Conservation (phyloP, 108 stramenopile genomes). For the Pseudonitzschia pungens region DNA sequence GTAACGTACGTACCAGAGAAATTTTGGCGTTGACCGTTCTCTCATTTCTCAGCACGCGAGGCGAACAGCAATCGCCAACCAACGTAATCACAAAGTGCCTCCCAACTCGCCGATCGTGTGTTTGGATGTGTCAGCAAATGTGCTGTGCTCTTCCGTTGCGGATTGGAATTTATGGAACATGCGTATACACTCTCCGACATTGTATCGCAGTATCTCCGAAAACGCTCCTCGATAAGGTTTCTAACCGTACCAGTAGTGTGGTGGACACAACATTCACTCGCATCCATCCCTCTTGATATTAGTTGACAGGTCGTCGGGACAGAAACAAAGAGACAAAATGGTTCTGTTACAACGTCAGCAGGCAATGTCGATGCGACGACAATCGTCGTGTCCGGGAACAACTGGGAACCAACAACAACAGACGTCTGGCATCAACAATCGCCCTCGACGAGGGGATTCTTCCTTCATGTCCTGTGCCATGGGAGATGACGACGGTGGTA, state of each 20-base stretch:
- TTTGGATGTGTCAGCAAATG: not conserved
- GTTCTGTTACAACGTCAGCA: constrained; percentile 14
- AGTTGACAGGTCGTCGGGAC: not conserved
- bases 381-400: constrained; percentile 8
- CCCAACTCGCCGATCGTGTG: not conserved
- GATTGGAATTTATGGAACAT: not conserved
- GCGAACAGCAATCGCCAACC: constrained; percentile 6
- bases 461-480: constrained; percentile 15
- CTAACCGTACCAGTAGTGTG: too few species aligned
- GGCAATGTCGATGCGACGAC: constrained; percentile 4
- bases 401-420: not conserved
- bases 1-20: too few species aligned
- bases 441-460: not conserved
- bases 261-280: too few species aligned
- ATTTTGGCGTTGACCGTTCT: too few species aligned
- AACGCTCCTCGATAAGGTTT: not conserved
- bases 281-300: too few species aligned
- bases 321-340: constrained; percentile 1
- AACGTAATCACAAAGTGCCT: not conserved
- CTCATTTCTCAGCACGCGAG: constrained; percentile 2
- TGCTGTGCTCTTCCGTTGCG: not conserved
- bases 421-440: not conserved
- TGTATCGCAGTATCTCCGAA: not conserved
- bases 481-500: constrained; percentile 23
- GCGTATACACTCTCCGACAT: not conserved